phyloP scores from a whole-genome alignment of 768 basidiomycete species.

The Fistulinella prunicolor region DNA sequence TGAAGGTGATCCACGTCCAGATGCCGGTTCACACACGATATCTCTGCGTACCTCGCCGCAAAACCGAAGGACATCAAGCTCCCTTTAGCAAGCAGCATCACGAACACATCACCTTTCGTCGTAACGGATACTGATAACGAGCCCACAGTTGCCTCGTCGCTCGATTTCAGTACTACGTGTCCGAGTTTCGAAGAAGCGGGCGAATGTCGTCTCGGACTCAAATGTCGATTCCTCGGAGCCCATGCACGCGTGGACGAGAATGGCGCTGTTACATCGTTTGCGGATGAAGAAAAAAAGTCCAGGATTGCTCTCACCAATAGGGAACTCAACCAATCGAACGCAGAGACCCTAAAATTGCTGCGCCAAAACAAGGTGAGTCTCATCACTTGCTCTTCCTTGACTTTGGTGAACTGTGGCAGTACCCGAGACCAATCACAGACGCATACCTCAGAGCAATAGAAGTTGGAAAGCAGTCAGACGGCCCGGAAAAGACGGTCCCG shows the following conservation, averaged over 20 bases:
- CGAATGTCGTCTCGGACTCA: slow-evolving; percentile 56
- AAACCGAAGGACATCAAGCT: slow-evolving; percentile 74
- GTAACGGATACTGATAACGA: slow-evolving; percentile 6
- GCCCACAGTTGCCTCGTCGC: slow-evolving; percentile 4
- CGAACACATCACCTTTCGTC: slow-evolving; percentile 52
- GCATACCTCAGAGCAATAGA: slow-evolving; percentile 58
- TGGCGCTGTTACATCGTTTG: slow-evolving; percentile 42
- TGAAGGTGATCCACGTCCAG: slow-evolving; percentile 32
- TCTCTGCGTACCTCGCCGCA: slow-evolving; percentile 66
- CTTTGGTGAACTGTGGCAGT: slow-evolving; percentile 39
- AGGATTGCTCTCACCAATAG: slow-evolving; percentile 42
- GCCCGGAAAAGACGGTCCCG: not conserved
- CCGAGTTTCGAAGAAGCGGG: slow-evolving; percentile 28
- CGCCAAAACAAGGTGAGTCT: slow-evolving; percentile 62
- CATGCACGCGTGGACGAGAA: slow-evolving; percentile 56
- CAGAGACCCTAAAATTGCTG: slow-evolving; percentile 56
- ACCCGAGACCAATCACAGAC: slow-evolving; percentile 59
- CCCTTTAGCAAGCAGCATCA: slow-evolving; percentile 44
- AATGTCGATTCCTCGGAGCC: slow-evolving; percentile 86
- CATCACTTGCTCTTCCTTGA: not conserved
- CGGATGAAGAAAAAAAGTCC: slow-evolving; percentile 60
- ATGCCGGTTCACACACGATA: slow-evolving; percentile 80
- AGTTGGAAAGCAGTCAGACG: slow-evolving; percentile 20
- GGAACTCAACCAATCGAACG: slow-evolving; percentile 70
- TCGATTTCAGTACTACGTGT: slow-evolving; percentile 24